Conservation (phyloP, 306 rosid genomes). For the Gastrolobium villosum region DNA sequence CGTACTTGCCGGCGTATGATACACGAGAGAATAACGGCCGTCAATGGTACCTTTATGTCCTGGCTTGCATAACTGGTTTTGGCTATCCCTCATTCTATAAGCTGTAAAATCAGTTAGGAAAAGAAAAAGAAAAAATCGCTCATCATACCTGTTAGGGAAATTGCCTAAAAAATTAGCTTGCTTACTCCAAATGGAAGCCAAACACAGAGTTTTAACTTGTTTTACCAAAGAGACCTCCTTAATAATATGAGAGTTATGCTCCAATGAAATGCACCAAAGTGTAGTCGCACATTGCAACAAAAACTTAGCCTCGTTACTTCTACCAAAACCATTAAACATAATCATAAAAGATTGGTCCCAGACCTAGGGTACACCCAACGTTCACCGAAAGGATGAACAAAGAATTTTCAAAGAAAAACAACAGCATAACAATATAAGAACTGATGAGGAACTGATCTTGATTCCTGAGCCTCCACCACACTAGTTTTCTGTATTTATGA, state of each 20-base stretch:
- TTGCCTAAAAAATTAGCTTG: background rate
- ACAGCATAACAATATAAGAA: background rate
- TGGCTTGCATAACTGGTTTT: conserved; percentile 27
- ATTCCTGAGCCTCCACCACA: background rate
- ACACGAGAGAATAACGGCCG: conserved; percentile 70
- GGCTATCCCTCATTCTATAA: background rate
- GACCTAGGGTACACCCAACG: background rate
- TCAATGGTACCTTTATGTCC: conserved; percentile 62
- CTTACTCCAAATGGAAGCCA: background rate
- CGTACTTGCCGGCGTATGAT: conserved; percentile 75
- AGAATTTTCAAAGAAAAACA: background rate
- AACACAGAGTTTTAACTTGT: background rate
- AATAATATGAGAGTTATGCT: background rate
- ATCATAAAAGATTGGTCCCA: background rate
- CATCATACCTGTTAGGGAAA: background rate
- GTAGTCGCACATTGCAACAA: background rate
- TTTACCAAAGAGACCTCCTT: background rate
- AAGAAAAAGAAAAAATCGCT: background rate
- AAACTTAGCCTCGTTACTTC: background rate
- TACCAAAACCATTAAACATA: background rate
- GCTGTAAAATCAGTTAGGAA: background rate
- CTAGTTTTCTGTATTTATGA: conserved; percentile 7
- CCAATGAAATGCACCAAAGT: background rate
- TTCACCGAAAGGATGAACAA: background rate
- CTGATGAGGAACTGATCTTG: background rate